phyloP scores from a whole-genome alignment of 495 filamentous ascomycete genomes.

The Penicillium herquei region DNA sequence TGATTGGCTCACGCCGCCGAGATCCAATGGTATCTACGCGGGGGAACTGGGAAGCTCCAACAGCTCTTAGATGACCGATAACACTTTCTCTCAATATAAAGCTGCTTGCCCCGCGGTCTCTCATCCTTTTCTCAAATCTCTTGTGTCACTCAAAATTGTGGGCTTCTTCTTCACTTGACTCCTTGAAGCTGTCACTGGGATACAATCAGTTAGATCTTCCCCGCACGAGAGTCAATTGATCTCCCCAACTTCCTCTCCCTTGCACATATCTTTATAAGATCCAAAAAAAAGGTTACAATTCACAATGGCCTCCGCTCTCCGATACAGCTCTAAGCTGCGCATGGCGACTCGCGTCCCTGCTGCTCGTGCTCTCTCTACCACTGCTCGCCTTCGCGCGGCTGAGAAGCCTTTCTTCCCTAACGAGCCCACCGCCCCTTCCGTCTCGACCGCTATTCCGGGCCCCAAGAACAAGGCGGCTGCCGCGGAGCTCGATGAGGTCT shows the following conservation, averaged over 20 bases:
- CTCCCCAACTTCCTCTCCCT: conserved; percentile 1
- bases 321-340: conserved; percentile 42
- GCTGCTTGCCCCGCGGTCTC: conserved; percentile 13
- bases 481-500: conserved; percentile 76
- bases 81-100: conserved; percentile 24
- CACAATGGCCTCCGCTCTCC: conserved; percentile 47
- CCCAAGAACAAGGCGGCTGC: conserved; percentile 71
- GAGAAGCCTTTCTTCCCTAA: conserved; percentile 60
- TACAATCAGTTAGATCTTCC: conserved; percentile 4
- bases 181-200: background rate
- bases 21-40: conserved; percentile 24
- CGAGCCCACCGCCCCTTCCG: conserved; percentile 72
- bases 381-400: conserved; percentile 39
- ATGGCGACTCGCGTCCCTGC: conserved; percentile 37
- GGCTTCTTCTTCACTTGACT: background rate
- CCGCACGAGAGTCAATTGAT: conserved; percentile 10
- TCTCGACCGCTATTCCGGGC: conserved; percentile 82
- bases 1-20: conserved; percentile 28
- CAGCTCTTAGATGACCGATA: conserved; percentile 15
- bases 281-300: conserved; percentile 1
- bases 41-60: conserved; percentile 16
- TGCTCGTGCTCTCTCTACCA: conserved; percentile 41
- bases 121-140: background rate
- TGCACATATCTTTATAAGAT: background rate
- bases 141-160: background rate